Base-by-base conservation (phyloP, 2,329 filamentous ascomycete genomes). In the Zarea fungicola region DNA sequence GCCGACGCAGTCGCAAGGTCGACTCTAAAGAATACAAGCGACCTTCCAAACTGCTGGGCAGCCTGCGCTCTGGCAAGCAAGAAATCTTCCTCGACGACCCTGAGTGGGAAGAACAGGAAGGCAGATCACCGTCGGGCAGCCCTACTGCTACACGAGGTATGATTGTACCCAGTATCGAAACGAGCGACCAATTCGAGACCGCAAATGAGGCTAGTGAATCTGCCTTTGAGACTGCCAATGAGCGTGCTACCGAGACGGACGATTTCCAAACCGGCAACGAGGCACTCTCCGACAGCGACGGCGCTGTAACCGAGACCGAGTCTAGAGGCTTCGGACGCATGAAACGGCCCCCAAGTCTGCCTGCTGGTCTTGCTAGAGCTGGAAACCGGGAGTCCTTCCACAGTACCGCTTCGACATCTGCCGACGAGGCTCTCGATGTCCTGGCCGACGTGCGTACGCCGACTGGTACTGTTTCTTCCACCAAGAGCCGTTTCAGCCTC, bases 221-320 rank as follows among this genome's bases (percentile, higher is more conserved):
- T 18, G 79, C 77, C 8, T 84, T 84, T 54, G 80, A 83, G 60
- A 84, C 80, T 2, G 81, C 80, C 21, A 88, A 95, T 60, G 92
- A 96, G 66, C 82, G 83, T 23, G 80, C 75, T 11, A 96, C 89
- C 0, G 91, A 95, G 68, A 95, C 90, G 10, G 92, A 97, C 57
- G 89, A 89, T 54, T 97, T 97, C 80, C 87, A 95, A 64, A 96
- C 92, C 4, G 90, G 88, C n/a, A 81, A 83, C 14, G 93, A 97
- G 58, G 87, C 89, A 19, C 68, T 83, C 45, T 78, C 77, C 14
- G 90, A 84, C 60, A 86, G 82, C 49, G 89, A 89, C 53, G 86
- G 90, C 56, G 75, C 69, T 4, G 73, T 87, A 41, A 95, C 90
- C 1, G 92, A 96, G 68, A 97, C 91, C 3, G 92, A 96, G 64